These are phyloP conservation scores for Arabidopsis suecica DNA, from an alignment of 345 rosid species.

Conservation along the genomic window DNA sequence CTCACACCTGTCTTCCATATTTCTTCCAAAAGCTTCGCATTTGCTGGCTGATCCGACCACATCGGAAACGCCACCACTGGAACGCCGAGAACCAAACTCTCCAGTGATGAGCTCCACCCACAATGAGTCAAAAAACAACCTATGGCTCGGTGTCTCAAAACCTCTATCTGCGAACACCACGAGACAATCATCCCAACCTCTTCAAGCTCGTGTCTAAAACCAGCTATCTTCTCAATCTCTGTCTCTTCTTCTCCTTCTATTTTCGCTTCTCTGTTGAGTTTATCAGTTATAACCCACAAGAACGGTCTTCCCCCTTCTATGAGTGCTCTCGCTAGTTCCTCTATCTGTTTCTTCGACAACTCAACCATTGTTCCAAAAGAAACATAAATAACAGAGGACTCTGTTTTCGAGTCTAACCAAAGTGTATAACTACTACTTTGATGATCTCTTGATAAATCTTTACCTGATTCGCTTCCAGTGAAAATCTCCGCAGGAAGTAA, in stretches of 20 bases:
- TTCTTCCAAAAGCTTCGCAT: conserved; percentile 57
- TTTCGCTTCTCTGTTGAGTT: conserved; percentile 27
- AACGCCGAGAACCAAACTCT: conserved; percentile 57
- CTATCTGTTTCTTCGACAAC: conserved; percentile 52
- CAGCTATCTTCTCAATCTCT: conserved; percentile 2
- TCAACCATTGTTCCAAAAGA: conserved; percentile 63
- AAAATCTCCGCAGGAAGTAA: conserved; percentile 36
- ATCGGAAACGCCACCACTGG: conserved; percentile 75
- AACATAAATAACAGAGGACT: conserved; percentile 63
- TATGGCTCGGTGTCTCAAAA: conserved; percentile 54
- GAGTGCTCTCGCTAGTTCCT: conserved; percentile 51
- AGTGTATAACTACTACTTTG: conserved; percentile 36
- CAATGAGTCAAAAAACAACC: conserved; percentile 74
- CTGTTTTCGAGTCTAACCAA: conserved; percentile 56
- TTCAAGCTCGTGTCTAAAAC: conserved; percentile 48
- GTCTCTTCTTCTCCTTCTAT: conserved; percentile 35
- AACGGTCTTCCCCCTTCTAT: conserved; percentile 45
- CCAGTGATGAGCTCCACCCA: conserved; percentile 76
- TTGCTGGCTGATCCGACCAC: conserved; percentile 71
- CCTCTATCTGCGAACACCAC: conserved; percentile 72
- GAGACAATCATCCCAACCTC: conserved; percentile 59
- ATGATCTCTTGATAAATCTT: not conserved
- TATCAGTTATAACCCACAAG: conserved; percentile 58
- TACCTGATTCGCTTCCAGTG: not conserved
- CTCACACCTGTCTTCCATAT: conserved; percentile 64